phyloP scores from a whole-genome alignment of 805 yeast species.

The Kuraishia borneana region DNA sequence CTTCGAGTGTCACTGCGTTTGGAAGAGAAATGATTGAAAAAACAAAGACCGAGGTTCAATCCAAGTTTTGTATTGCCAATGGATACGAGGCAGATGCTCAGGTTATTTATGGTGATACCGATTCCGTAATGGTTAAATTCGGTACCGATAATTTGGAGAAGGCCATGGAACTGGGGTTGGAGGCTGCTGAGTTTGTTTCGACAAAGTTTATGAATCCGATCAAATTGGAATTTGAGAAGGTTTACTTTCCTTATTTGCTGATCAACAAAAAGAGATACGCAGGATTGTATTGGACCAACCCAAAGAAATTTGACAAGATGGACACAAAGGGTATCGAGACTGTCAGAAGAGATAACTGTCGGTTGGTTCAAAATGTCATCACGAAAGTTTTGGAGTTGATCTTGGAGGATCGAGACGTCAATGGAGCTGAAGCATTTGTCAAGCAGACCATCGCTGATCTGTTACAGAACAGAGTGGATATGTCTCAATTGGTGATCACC shows the following conservation, averaged over 20 bases:
- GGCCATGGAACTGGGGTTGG: constrained; percentile 87
- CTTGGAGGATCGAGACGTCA: constrained; percentile 78
- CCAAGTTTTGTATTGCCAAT: constrained; percentile 64
- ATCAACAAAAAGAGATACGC: constrained; percentile 97
- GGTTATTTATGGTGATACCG: constrained; percentile 97
- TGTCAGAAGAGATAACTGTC: constrained; percentile 94
- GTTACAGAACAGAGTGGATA: constrained; percentile 82
- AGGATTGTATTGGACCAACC: constrained; percentile 90
- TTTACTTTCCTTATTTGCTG: constrained; percentile 85
- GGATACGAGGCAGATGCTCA: constrained; percentile 79
- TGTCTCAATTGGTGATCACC: constrained; percentile 88
- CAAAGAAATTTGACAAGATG: constrained; percentile 90
- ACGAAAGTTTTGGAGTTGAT: constrained; percentile 81
- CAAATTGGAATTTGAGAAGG: constrained; percentile 92
- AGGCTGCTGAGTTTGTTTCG: constrained; percentile 87
- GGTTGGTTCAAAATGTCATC: constrained; percentile 88
- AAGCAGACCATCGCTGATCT: constrained; percentile 83
- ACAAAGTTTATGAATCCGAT: constrained; percentile 74
- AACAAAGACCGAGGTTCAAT: constrained; percentile 80
- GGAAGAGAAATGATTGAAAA: constrained; percentile 96
- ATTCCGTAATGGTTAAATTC: constrained; percentile 97
- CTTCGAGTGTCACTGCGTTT: constrained; percentile 90
- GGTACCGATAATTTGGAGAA: constrained; percentile 72
- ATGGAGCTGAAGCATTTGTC: constrained; percentile 75
- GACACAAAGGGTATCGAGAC: constrained; percentile 98